Base-by-base conservation (phyloP, 2,329 filamentous ascomycete species). In the Emydomyces testavorans region DNA sequence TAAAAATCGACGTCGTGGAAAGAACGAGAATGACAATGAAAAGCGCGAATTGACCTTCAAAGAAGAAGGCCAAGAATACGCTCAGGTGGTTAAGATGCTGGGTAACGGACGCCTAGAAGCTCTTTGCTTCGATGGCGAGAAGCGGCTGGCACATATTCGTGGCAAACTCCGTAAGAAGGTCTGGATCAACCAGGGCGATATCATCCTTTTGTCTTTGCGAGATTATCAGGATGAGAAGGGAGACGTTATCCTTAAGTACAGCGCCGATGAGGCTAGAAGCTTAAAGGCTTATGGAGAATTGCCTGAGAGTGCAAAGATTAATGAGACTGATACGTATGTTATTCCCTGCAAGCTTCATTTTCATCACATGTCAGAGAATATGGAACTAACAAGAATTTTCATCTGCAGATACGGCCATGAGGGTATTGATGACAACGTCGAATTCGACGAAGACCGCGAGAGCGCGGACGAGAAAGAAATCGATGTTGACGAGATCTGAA, bases 141-240 rank as follows among this genome's bases (percentile, higher is more conserved):
- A 88, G 68, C 82, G 87, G 52, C 78, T 87, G 34, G 85, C 83
- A 55, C 83, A 90, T 67, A 87, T 86, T 61, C 87, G 90, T 56
- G 90, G 90, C 72, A 96, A 98, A 73, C 85, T 98, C 62, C 82
- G 92, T 63, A 98, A 98, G 79, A 98, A 98, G 79, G 92, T 96
- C 70, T 95, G 88, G 88, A 95, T 95, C 78, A 95, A 94, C 77
- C 88, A 94, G 74, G 88, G 88, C 64, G 87, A 94, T 67, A 94
- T 94, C 66, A 89, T 90, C 67, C 79, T 90, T 38, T 75, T 90
- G 53, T 89, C 83, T 29, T 82, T 94, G 53, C 85, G 87, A 59
- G 88, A 93, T 69, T 93, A 93, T 73, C 87, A 94, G 67, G 86
- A 92, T 70, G 84, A 90, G 72, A 94, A 94, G 74, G 86, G 85